Conservation (phyloP, 495 filamentous ascomycete species). For the Aspergillus bridgeri region DNA sequence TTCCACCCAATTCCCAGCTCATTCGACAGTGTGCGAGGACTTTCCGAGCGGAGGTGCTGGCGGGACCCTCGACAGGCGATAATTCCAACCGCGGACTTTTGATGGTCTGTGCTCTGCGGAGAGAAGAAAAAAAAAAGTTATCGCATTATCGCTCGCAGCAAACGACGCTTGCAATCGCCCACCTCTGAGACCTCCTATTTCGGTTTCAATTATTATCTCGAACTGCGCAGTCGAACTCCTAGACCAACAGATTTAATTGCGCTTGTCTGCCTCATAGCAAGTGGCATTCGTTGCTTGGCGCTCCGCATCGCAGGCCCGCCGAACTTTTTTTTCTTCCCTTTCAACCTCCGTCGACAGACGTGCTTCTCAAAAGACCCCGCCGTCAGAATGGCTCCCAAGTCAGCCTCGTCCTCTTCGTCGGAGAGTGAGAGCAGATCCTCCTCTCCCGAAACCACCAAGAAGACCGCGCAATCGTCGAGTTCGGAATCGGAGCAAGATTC, state of each 20-base stretch:
- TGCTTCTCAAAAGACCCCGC: background rate
- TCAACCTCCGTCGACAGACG: background rate
- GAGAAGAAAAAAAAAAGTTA: conserved; percentile 2
- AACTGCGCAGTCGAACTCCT: background rate
- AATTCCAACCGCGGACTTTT: conserved; percentile 27
- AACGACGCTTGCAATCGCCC: conserved; percentile 7
- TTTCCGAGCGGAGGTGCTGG: background rate
- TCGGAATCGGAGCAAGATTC: conserved; percentile 32
- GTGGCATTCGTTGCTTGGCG: conserved; percentile 1
- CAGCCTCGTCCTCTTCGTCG: conserved; percentile 16
- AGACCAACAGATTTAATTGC: background rate
- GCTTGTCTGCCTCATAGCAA: background rate
- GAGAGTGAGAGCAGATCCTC: conserved; percentile 33
- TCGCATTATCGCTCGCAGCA: conserved; percentile 19
- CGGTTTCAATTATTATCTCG: background rate
- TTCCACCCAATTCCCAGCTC: background rate
- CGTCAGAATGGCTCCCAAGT: conserved; percentile 30
- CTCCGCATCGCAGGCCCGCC: conserved; percentile 6
- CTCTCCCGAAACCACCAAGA: conserved; percentile 27
- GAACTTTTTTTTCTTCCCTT: conserved; percentile 1
- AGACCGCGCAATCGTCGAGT: conserved; percentile 22
- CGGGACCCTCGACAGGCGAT: conserved; percentile 10
- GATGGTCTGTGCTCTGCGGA: conserved; percentile 45
- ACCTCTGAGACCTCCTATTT: conserved; percentile 2
- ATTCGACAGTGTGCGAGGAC: background rate